Conservation (phyloP, 2,329 filamentous ascomycete species). For the Pyricularia pennisetigena region DNA sequence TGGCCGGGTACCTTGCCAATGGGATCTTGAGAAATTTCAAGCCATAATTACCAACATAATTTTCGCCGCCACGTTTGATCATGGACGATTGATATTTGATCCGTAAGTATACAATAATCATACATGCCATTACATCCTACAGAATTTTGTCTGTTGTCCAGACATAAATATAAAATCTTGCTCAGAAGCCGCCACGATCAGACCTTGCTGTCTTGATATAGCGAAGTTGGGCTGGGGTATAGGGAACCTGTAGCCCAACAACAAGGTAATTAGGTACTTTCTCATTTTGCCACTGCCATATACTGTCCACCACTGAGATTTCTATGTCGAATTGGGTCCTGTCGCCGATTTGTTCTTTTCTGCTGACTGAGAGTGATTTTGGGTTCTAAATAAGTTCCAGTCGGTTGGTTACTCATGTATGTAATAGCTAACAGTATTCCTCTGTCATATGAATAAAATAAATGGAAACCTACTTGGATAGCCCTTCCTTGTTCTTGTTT, state of each 20-base stretch:
- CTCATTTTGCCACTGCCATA: neutral
- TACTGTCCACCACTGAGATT: neutral
- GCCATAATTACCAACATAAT: neutral
- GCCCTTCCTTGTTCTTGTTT: neutral
- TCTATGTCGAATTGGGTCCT: neutral
- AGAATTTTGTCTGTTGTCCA: neutral
- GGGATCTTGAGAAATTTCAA: neutral
- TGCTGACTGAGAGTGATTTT: neutral
- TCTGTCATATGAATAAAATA: neutral
- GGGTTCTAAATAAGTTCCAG: neutral
- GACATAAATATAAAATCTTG: neutral
- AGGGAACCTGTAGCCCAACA: neutral
- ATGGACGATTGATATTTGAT: too few species aligned
- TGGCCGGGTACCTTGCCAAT: neutral
- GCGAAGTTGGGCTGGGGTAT: neutral
- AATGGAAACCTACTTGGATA: neutral
- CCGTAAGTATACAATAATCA: too few species aligned
- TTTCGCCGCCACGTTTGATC: too few species aligned
- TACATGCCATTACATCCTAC: too few species aligned
- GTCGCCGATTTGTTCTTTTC: neutral
- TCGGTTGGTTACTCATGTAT: neutral
- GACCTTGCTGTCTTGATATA: too few species aligned
- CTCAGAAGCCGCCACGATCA: neutral
- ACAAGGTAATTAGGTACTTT: neutral
- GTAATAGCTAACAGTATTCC: neutral